phyloP scores from a whole-genome alignment of 2,329 filamentous ascomycete genomes.

The Aspergillus terreus region DNA sequence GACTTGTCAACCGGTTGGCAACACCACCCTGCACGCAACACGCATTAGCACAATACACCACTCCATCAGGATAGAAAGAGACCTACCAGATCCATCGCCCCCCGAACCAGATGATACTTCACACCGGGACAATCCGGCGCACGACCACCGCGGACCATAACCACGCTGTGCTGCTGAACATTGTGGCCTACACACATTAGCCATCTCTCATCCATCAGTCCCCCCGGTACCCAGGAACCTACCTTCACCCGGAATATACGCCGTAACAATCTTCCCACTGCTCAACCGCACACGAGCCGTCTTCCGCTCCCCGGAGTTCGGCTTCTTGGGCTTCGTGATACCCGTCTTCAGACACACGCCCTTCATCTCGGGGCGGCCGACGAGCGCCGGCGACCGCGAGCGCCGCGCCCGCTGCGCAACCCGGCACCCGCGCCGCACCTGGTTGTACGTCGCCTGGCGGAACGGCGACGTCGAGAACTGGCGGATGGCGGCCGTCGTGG shows the following conservation, averaged over 20 bases:
- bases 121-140: slow-evolving; percentile 98
- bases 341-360: slow-evolving; percentile 94
- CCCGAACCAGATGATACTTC: slow-evolving; percentile 88
- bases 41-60: slow-evolving; percentile 21
- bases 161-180: slow-evolving; percentile 97
- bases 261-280: slow-evolving; percentile 80
- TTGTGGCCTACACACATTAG: slow-evolving; percentile 66
- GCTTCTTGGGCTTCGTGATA: slow-evolving; percentile 95
- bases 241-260: slow-evolving; percentile 94
- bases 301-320: slow-evolving; percentile 96
- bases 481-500: slow-evolving; percentile 25
- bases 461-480: slow-evolving; percentile 58
- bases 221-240: slow-evolving; percentile 14
- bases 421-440: slow-evolving; percentile 73
- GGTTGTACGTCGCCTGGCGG: slow-evolving; percentile 64
- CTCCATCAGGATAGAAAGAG: neutral
- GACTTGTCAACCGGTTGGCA: slow-evolving; percentile 72
- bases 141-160: slow-evolving; percentile 88
- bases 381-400: slow-evolving; percentile 80
- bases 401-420: slow-evolving; percentile 76
- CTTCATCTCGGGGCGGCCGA: slow-evolving; percentile 76
- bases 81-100: slow-evolving; percentile 87
- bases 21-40: slow-evolving; percentile 71
- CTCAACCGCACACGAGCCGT: slow-evolving; percentile 87
- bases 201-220: neutral